Evolutionary conservation across 345 rosid genomes (phyloP).

Genomic region (Bretschneidera sinensis): DNA sequence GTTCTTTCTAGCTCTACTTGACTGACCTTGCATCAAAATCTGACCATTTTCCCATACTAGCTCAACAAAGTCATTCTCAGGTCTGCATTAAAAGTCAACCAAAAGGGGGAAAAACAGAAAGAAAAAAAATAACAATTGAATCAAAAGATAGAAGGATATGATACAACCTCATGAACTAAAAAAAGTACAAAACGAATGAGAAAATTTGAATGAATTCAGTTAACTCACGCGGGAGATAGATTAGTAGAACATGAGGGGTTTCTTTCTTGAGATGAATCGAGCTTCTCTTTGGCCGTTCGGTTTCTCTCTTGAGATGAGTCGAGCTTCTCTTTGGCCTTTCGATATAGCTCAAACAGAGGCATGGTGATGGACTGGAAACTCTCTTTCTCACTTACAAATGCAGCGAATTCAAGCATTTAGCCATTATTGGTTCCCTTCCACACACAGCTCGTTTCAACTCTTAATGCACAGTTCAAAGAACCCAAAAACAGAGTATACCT

Average conservation of each 20-base stretch:
- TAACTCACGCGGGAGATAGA: slow-evolving; percentile 49
- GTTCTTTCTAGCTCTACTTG: slow-evolving; percentile 40
- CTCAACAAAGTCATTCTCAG: slow-evolving; percentile 59
- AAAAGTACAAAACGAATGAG: neutral
- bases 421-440: slow-evolving; percentile 23
- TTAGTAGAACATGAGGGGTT: slow-evolving; percentile 32
- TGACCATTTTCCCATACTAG: slow-evolving; percentile 83
- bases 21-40: slow-evolving; percentile 54
- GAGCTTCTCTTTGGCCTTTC: slow-evolving; percentile 36
- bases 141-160: neutral
- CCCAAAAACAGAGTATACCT: slow-evolving; percentile 14
- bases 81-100: slow-evolving; percentile 37
- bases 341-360: slow-evolving; percentile 84
- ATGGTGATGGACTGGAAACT: slow-evolving; percentile 27
- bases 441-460: no score
- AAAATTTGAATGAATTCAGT: slow-evolving; percentile 13
- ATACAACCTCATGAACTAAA: slow-evolving; percentile 1
- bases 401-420: slow-evolving; percentile 17
- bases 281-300: slow-evolving; percentile 26
- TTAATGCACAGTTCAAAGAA: slow-evolving; percentile 23
- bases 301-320: slow-evolving; percentile 36
- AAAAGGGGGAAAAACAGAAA: neutral
- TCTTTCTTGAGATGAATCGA: slow-evolving; percentile 41
- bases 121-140: slow-evolving; percentile 1
- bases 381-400: slow-evolving; percentile 13